Evolutionary conservation across 2,329 filamentous ascomycete species (phyloP).

Genomic region (Aspergillus udagawae): DNA sequence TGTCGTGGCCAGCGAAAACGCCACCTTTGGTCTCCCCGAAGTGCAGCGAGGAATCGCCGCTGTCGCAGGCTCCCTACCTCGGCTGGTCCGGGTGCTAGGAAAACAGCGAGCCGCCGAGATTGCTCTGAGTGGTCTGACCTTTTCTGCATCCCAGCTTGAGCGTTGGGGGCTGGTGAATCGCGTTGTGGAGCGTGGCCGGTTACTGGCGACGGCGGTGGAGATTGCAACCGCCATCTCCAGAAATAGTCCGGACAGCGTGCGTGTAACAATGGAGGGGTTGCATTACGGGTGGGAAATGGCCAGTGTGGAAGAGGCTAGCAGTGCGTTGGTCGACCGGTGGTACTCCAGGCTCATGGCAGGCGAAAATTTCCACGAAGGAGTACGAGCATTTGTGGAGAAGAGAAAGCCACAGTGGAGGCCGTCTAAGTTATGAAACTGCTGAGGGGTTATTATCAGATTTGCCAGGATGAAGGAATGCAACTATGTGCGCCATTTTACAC

Average conservation of each 20-base stretch:
- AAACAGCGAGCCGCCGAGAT: slow-evolving; percentile 68
- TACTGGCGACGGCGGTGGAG: slow-evolving; percentile 46
- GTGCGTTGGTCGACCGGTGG: slow-evolving; percentile 53
- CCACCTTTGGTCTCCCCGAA: slow-evolving; percentile 67
- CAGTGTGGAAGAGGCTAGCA: slow-evolving; percentile 61
- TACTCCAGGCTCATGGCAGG: slow-evolving; percentile 58
- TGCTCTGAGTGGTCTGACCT: slow-evolving; percentile 59
- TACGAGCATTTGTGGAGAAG: slow-evolving; percentile 72
- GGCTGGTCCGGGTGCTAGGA: slow-evolving; percentile 63
- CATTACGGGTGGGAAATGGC: slow-evolving; percentile 66
- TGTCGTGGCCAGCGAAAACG: slow-evolving; percentile 47
- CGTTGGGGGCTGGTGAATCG: slow-evolving; percentile 69
- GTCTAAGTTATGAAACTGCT: slow-evolving; percentile 25
- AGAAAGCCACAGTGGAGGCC: slow-evolving; percentile 58
- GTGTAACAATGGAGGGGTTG: slow-evolving; percentile 66
- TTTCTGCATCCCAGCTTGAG: slow-evolving; percentile 57
- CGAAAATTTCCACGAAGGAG: slow-evolving; percentile 69
- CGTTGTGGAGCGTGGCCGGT: slow-evolving; percentile 46
- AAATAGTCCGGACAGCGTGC: slow-evolving; percentile 69
- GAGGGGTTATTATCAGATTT: too few species aligned
- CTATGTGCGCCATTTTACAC: too few species aligned
- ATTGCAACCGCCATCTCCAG: slow-evolving; percentile 58
- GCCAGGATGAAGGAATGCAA: too few species aligned
- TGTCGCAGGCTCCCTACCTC: slow-evolving; percentile 65
- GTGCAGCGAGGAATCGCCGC: slow-evolving; percentile 67